Evolutionary conservation across 2,329 filamentous ascomycete species (phyloP).

Genomic region (Davidsoniella eucalypti): DNA sequence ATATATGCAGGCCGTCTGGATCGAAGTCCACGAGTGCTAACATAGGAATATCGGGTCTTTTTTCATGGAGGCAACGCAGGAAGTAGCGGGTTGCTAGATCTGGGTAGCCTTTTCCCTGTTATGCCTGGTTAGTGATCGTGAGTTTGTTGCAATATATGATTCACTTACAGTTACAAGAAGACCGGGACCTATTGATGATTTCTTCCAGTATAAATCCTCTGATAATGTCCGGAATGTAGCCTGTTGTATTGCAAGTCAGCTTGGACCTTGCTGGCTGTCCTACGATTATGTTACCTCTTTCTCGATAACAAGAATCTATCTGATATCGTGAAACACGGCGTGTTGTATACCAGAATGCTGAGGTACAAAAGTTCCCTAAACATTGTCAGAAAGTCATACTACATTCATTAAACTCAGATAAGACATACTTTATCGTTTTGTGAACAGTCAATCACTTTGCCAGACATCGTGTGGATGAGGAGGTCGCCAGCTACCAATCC

Average conservation of each 20-base stretch:
- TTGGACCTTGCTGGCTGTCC: constrained; percentile 4
- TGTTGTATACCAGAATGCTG: constrained; percentile 29
- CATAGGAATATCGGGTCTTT: constrained; percentile 36
- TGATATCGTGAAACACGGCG: constrained; percentile 31
- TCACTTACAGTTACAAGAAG: constrained; percentile 48
- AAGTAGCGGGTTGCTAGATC: constrained; percentile 56
- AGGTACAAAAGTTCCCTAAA: constrained; percentile 46
- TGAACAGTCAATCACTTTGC: constrained; percentile 22
- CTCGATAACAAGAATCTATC: constrained; percentile 60
- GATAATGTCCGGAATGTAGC: constrained; percentile 59
- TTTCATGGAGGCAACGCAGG: constrained; percentile 34
- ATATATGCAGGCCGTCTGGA: constrained; percentile 58
- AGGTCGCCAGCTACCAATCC: constrained; percentile 50
- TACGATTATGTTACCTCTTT: constrained; percentile 46
- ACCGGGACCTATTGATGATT: constrained; percentile 34
- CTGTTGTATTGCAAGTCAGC: constrained; percentile 24
- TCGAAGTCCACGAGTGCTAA: constrained; percentile 58
- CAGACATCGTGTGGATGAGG: constrained; percentile 28
- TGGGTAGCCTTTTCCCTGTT: constrained; percentile 65
- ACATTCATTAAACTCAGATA: too few species aligned
- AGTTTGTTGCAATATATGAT: neutral
- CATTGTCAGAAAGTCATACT: neutral
- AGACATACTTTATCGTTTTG: constrained; percentile 19
- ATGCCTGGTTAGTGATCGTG: neutral
- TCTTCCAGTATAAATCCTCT: constrained; percentile 36